Percentiles rank a stretch among this genome's conserved stretches.
Conservation (phyloP, 2,329 filamentous ascomycete genomes). For the Trichophyton schoenleinii region DNA sequence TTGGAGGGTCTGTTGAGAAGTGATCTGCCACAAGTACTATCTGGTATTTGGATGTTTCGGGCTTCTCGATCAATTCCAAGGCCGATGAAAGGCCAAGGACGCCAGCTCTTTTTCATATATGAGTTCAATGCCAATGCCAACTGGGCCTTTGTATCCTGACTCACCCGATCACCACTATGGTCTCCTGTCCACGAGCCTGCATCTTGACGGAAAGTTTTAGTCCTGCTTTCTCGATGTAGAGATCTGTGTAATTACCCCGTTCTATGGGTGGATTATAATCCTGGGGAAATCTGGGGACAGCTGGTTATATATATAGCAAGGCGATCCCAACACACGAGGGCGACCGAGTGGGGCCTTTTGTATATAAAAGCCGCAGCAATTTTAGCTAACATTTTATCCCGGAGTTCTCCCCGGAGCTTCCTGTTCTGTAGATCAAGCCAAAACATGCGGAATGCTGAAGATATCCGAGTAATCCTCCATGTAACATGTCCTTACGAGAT, state of each 20-base stretch:
- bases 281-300: neutral
- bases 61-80: slow-evolving; percentile 20
- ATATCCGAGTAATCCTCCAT: neutral
- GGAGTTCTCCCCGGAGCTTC: neutral
- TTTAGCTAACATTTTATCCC: neutral
- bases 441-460: neutral
- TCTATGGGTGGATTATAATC: neutral
- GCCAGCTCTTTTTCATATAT: slow-evolving; percentile 23
- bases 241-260: neutral
- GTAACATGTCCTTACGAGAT: no score
- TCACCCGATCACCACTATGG: slow-evolving; percentile 29
- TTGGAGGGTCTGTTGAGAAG: slow-evolving; percentile 23
- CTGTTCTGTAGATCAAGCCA: neutral
- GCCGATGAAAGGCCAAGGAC: slow-evolving; percentile 30
- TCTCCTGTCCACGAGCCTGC: slow-evolving; percentile 10
- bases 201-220: neutral
- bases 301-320: neutral
- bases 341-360: neutral
- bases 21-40: slow-evolving; percentile 32
- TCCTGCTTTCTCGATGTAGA: neutral
- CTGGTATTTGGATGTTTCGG: slow-evolving; percentile 17
- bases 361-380: neutral
- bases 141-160: slow-evolving; percentile 7
- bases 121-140: neutral
- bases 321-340: neutral